A percentile compares a stretch with the other conserved stretches of the same genome.
Evolutionary conservation across 2,329 filamentous ascomycete species (phyloP).

Genomic region (Trichocomaceae sp.): DNA sequence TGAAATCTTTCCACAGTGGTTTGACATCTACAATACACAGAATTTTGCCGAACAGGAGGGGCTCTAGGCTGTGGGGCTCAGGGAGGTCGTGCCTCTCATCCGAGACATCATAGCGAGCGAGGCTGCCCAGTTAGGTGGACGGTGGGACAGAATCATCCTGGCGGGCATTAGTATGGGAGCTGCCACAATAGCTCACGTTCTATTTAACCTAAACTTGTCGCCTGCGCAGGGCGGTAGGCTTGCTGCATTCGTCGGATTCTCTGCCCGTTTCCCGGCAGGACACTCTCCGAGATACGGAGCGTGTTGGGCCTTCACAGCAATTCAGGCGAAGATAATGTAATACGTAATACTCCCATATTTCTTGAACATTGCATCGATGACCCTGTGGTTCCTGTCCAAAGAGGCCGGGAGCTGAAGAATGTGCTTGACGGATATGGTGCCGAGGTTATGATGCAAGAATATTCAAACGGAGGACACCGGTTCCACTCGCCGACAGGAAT

Average conservation of each 20-base stretch:
- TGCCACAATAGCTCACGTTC: neutral
- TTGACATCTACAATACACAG: constrained; percentile 5
- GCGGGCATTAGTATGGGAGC: constrained; percentile 8
- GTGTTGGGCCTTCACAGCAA: neutral
- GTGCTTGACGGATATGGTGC: neutral
- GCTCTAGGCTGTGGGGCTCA: constrained; percentile 2
- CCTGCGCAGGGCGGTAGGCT: neutral
- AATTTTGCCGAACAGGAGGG: constrained; percentile 8
- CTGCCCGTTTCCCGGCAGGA: constrained; percentile 7
- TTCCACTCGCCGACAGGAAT: constrained; percentile 1
- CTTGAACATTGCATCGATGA: constrained; percentile 8
- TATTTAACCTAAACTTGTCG: constrained; percentile 1
- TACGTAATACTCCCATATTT: constrained; percentile 3
- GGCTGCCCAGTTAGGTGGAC: neutral
- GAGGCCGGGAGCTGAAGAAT: neutral
- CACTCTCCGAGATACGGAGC: neutral
- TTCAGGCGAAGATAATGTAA: neutral
- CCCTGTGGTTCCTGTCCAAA: constrained; percentile 1
- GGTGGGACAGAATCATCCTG: neutral
- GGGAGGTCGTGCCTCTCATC: constrained; percentile 1
- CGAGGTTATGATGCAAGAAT: constrained; percentile 3
- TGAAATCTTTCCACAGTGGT: constrained; percentile 4
- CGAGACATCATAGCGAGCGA: neutral
- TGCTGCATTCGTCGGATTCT: constrained; percentile 1
- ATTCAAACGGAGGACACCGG: constrained; percentile 3